phyloP scores from a whole-genome alignment of 2,329 filamentous ascomycete species.

The Rhytidhysteron rufulum region DNA sequence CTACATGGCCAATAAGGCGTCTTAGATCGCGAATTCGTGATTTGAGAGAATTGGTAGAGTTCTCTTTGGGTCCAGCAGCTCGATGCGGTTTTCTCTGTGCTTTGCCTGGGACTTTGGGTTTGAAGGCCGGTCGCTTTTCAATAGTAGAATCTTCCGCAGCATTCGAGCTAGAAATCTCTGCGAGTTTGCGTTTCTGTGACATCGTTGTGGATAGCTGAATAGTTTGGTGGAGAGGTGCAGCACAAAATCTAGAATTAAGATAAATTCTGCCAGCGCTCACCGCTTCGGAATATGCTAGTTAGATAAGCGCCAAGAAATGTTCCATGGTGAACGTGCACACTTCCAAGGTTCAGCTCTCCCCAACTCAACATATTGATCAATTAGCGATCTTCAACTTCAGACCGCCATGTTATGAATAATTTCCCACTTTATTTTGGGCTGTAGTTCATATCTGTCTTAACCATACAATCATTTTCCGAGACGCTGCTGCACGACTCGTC shows the following conservation, averaged over 20 bases:
- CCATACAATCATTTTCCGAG: too few relatives aligned
- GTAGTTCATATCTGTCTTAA: too few relatives aligned
- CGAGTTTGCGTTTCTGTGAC: conserved; percentile 35
- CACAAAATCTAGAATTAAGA: not conserved
- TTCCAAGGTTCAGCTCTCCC: too few relatives aligned
- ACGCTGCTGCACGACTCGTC: too few relatives aligned
- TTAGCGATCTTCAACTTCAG: too few relatives aligned
- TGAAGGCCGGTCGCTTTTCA: not conserved
- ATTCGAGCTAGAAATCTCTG: conserved; percentile 15
- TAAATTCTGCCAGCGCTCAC: not conserved
- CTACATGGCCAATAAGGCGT: conserved; percentile 58
- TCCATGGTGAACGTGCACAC: too few relatives aligned
- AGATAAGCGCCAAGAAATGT: not conserved
- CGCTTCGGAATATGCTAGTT: too few relatives aligned
- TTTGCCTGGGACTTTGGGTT: not conserved
- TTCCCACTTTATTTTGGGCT: too few relatives aligned
- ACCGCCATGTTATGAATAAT: too few relatives aligned
- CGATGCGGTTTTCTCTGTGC: conserved; percentile 14
- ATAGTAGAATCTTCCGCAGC: not conserved
- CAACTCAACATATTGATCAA: too few relatives aligned
- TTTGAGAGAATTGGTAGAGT: conserved; percentile 59
- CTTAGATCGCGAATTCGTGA: conserved; percentile 68
- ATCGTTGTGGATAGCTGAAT: conserved; percentile 10
- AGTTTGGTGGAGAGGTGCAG: not conserved
- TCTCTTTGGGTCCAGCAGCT: conserved; percentile 16